These are phyloP conservation scores for Claviceps quebecensis DNA, from an alignment of 2,329 filamentous ascomycete genomes.

Conservation along the genomic window DNA sequence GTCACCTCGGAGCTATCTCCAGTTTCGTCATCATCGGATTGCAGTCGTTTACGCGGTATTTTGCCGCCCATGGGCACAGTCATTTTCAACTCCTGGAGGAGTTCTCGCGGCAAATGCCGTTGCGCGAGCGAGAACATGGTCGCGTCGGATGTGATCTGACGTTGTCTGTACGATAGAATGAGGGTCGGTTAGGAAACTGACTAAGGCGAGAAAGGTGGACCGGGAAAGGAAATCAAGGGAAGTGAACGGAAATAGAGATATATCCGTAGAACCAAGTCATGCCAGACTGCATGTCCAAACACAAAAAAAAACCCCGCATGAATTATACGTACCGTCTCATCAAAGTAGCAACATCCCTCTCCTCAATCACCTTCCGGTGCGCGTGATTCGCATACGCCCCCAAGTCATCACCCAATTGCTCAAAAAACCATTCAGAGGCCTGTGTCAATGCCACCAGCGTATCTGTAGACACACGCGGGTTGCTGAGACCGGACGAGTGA, in stretches of 20 bases:
- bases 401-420: constrained; percentile 70
- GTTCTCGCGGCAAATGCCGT: constrained; percentile 65
- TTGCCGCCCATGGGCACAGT: constrained; percentile 38
- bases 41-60: constrained; percentile 25
- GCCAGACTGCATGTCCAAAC: neutral
- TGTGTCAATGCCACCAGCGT: constrained; percentile 62
- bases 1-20: constrained; percentile 15
- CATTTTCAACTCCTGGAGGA: constrained; percentile 72
- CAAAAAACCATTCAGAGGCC: constrained; percentile 84
- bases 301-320: neutral
- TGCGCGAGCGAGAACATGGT: constrained; percentile 79
- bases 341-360: constrained; percentile 66
- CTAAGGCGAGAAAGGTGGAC: neutral
- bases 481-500: constrained; percentile 49
- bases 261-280: no score
- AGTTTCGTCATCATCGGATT: constrained; percentile 19
- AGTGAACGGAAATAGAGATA: neutral
- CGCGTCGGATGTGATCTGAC: constrained; percentile 55
- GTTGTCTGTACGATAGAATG: constrained; percentile 46
- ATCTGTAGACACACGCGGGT: constrained; percentile 58
- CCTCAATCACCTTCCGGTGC: constrained; percentile 71
- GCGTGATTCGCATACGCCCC: constrained; percentile 69
- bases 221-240: constrained; percentile 4
- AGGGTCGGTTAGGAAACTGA: constrained; percentile 8
- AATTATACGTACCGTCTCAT: constrained; percentile 55